Conservation (phyloP, 192 early-diverging fungal genomes). For the Diversispora epigaea region DNA sequence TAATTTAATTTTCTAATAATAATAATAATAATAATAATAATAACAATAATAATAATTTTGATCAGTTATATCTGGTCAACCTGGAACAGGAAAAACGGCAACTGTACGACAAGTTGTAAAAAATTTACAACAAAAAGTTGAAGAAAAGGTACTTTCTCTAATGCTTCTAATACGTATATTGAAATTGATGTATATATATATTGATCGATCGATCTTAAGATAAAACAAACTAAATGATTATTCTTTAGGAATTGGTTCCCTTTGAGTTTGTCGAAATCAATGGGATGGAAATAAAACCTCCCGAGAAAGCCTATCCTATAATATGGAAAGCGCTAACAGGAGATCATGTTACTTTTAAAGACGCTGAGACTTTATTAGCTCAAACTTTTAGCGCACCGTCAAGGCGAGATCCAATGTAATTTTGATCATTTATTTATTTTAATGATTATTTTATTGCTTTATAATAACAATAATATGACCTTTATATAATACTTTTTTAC, state of each 20-base stretch:
- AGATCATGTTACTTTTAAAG: conserved; percentile 64
- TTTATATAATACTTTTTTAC: background rate
- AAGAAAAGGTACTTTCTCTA: conserved; percentile 49
- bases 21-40: no score
- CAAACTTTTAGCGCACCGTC: conserved; percentile 34
- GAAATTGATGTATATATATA: background rate
- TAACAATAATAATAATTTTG: no score
- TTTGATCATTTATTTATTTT: background rate
- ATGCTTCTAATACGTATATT: background rate
- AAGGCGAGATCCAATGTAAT: background rate
- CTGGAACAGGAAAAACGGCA: conserved; percentile 97
- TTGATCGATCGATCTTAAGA: background rate
- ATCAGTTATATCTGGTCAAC: conserved; percentile 89
- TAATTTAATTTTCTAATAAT: background rate
- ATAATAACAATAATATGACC: background rate
- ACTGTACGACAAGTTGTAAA: conserved; percentile 86
- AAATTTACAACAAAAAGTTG: conserved; percentile 58
- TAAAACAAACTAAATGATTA: background rate
- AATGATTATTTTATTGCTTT: conserved; percentile 7
- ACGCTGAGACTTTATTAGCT: conserved; percentile 78
- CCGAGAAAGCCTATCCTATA: conserved; percentile 79
- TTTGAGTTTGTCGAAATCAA: conserved; percentile 97
- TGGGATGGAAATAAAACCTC: conserved; percentile 95
- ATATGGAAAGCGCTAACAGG: conserved; percentile 76
- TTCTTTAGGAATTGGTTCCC: conserved; percentile 54